Conservation (phyloP, 306 rosid genomes). For the Oxytropis ochrocephala region DNA sequence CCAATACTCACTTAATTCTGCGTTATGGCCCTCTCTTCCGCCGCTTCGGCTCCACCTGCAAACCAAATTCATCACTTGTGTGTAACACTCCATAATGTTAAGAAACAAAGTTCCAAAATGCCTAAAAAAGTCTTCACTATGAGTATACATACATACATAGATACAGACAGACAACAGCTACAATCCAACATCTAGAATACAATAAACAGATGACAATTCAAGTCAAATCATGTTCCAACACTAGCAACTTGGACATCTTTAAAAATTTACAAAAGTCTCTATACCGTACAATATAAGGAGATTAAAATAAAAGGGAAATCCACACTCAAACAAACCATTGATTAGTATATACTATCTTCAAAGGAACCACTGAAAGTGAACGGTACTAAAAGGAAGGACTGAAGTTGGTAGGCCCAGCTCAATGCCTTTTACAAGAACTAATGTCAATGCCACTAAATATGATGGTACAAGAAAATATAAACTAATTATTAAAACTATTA, state of each 20-base stretch:
- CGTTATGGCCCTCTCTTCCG: slow-evolving; percentile 45
- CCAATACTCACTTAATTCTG: neutral
- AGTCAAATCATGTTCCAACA: neutral
- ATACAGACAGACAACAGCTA: slow-evolving; percentile 3
- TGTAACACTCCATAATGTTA: too few species aligned
- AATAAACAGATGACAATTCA: neutral
- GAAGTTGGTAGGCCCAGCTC: neutral
- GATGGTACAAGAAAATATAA: too few species aligned
- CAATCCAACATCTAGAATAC: neutral
- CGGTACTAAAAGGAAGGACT: too few species aligned
- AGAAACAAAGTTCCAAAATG: neutral
- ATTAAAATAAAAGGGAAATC: neutral
- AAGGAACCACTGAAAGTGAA: neutral
- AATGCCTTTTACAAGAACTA: neutral
- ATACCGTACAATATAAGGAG: neutral
- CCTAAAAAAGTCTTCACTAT: neutral
- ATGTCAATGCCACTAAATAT: too few species aligned
- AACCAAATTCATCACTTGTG: slow-evolving; percentile 13
- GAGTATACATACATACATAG: too few species aligned
- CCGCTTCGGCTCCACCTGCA: slow-evolving; percentile 71
- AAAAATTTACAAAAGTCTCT: neutral
- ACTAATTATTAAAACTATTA: neutral
- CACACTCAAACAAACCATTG: neutral
- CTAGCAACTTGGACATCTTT: neutral
- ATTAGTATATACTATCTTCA: neutral